phyloP scores from a whole-genome alignment of 78 protist species.

The Andalucia godoyi region DNA sequence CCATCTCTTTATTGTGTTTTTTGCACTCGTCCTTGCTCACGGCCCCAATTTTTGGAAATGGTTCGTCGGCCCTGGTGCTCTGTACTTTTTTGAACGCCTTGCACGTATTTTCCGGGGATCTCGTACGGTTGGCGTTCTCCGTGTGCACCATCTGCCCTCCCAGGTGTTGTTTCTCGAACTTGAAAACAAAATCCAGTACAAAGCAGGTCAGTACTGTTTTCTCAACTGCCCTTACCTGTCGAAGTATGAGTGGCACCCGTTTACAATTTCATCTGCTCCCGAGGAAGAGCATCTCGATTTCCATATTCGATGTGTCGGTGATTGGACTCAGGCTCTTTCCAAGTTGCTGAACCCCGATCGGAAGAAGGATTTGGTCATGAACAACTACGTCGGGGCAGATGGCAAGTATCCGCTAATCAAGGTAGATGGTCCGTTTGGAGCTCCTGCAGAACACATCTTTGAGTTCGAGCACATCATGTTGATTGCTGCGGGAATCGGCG shows the following conservation, averaged over 20 bases:
- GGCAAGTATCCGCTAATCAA: conserved; percentile 34
- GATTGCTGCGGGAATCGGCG: conserved; percentile 79
- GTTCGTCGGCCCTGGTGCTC: conserved; percentile 48
- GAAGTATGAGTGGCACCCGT: conserved; percentile 80
- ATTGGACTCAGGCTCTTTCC: not conserved
- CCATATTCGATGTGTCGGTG: conserved; percentile 50
- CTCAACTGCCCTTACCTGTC: conserved; percentile 59
- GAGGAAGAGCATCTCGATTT: conserved; percentile 51
- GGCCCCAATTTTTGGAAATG: conserved; percentile 67
- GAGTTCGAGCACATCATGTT: conserved; percentile 26
- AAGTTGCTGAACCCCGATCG: not conserved
- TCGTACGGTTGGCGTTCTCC: conserved; percentile 15
- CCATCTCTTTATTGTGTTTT: conserved; percentile 71
- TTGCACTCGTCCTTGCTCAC: conserved; percentile 52
- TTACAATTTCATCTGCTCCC: conserved; percentile 79
- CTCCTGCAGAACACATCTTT: conserved; percentile 56
- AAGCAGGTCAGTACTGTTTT: conserved; percentile 78
- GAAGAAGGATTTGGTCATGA: not conserved
- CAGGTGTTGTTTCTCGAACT: conserved; percentile 50
- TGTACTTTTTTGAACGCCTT: conserved; percentile 61
- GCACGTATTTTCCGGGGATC: conserved; percentile 30
- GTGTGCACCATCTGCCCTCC: conserved; percentile 26
- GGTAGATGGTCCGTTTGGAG: conserved; percentile 85
- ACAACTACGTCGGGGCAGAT: conserved; percentile 10
- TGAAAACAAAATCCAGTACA: conserved; percentile 27